These are phyloP conservation scores for Mariannaea sp. DNA, from an alignment of 2,329 filamentous ascomycete species.

Conservation along the genomic window DNA sequence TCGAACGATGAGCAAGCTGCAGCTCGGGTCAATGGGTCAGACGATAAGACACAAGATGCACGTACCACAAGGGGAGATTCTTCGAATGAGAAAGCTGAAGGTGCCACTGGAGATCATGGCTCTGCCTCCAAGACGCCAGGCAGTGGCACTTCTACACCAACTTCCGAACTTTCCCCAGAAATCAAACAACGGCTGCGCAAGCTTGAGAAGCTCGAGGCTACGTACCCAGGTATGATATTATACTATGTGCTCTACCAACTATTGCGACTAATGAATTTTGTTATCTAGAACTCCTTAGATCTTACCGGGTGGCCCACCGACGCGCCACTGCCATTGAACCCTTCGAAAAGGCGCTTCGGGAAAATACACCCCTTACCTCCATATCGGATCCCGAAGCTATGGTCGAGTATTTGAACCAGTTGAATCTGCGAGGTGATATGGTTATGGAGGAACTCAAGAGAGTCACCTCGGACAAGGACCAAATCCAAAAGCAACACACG, in stretches of 20 bases:
- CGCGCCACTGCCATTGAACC: conserved; percentile 87
- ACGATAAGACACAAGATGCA: conserved; percentile 23
- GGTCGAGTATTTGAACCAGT: conserved; percentile 86
- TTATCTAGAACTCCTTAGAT: conserved; percentile 73
- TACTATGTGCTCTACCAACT: background rate
- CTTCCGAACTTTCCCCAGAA: conserved; percentile 70
- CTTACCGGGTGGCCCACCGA: conserved; percentile 89
- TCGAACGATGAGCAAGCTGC: conserved; percentile 28
- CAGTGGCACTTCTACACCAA: conserved; percentile 16
- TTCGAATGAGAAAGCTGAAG: conserved; percentile 29
- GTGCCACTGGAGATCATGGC: conserved; percentile 22
- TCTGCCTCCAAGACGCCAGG: conserved; percentile 20
- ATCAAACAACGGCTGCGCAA: conserved; percentile 77
- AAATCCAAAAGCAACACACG: conserved; percentile 76
- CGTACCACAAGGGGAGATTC: conserved; percentile 23
- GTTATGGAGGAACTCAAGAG: conserved; percentile 91
- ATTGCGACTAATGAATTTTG: conserved; percentile 12
- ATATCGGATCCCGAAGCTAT: conserved; percentile 85
- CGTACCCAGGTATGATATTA: conserved; percentile 72
- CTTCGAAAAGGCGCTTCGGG: conserved; percentile 88
- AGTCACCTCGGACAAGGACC: conserved; percentile 80
- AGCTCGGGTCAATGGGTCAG: conserved; percentile 23
- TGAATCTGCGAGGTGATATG: conserved; percentile 88
- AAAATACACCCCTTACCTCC: conserved; percentile 88
- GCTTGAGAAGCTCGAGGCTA: conserved; percentile 86